Conservation (phyloP, 2,329 filamentous ascomycete species). For the Ramichloridium luteum region DNA sequence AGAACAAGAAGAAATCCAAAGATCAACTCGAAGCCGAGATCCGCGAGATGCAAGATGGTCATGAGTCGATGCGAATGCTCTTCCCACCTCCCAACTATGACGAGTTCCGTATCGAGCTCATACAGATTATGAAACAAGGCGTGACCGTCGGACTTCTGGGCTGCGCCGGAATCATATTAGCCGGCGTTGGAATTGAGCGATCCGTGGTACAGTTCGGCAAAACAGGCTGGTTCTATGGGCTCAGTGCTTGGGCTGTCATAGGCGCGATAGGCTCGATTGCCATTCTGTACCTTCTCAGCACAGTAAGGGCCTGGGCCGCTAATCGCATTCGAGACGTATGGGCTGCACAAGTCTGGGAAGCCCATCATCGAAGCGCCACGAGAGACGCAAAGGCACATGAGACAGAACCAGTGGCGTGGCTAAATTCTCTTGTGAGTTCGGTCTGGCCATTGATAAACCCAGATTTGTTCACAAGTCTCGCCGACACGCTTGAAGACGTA, state of each 20-base stretch:
- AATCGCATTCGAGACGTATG: constrained; percentile 52
- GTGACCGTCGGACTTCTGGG: constrained; percentile 29
- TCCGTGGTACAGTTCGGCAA: background rate
- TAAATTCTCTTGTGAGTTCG: constrained; percentile 55
- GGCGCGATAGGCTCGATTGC: constrained; percentile 7
- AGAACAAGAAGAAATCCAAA: constrained; percentile 33
- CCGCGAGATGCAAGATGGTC: constrained; percentile 29
- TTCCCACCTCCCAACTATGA: constrained; percentile 44
- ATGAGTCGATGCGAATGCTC: constrained; percentile 36
- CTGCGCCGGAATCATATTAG: constrained; percentile 19
- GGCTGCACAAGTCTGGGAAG: constrained; percentile 59
- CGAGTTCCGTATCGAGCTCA: constrained; percentile 32
- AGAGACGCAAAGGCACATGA: constrained; percentile 34
- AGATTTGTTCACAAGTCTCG: constrained; percentile 55
- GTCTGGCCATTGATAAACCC: constrained; percentile 68
- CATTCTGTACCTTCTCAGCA: constrained; percentile 14
- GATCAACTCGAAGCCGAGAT: constrained; percentile 33
- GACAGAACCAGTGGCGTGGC: constrained; percentile 58
- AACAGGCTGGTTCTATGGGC: constrained; percentile 7
- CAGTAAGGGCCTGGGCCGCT: constrained; percentile 43
- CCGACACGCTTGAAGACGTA: constrained; percentile 63
- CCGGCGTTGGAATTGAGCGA: constrained; percentile 19
- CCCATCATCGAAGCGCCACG: constrained; percentile 44
- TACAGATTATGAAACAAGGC: constrained; percentile 33
- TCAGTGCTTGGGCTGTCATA: constrained; percentile 14